Conservation (phyloP, 2,329 filamentous ascomycete species). For the Neonectria sp. region DNA sequence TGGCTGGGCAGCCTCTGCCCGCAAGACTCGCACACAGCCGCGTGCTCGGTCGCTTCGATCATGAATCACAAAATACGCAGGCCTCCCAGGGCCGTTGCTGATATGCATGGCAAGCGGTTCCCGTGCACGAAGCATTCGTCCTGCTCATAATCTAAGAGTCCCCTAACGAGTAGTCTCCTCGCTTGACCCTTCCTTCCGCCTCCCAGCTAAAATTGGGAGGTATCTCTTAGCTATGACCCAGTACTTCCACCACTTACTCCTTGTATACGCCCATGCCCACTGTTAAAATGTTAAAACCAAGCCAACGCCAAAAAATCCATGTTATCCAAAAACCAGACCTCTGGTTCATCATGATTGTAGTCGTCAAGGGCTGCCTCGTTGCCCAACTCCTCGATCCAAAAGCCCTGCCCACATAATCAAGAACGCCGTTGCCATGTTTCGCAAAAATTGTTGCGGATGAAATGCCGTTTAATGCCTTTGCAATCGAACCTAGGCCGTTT, state of each 20-base stretch:
- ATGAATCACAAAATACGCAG: not conserved
- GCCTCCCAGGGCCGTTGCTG: not conserved
- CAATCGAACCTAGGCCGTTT: slow-evolving; percentile 20
- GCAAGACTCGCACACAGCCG: not conserved
- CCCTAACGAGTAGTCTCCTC: not conserved
- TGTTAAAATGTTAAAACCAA: not conserved
- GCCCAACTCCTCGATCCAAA: slow-evolving; percentile 31
- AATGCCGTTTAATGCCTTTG: slow-evolving; percentile 29
- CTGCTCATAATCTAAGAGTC: not conserved
- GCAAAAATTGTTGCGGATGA: slow-evolving; percentile 35
- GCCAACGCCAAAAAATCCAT: slow-evolving; percentile 14
- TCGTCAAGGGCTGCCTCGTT: slow-evolving; percentile 21
- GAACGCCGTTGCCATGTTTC: slow-evolving; percentile 52
- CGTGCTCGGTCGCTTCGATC: not conserved
- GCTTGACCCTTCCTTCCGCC: not conserved
- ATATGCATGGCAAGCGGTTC: not conserved
- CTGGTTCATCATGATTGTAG: slow-evolving; percentile 24
- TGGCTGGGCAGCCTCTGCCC: not conserved
- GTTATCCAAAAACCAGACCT: slow-evolving; percentile 18
- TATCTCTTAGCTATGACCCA: slow-evolving; percentile 6
- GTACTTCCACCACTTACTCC: slow-evolving; percentile 3
- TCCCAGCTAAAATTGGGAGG: slow-evolving; percentile 6
- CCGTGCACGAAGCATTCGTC: not conserved
- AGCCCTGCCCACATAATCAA: slow-evolving; percentile 34
- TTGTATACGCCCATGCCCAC: slow-evolving; percentile 10